Percentiles rank a stretch among this genome's conserved stretches.
These are phyloP conservation scores for Naegleria gruberi DNA, from an alignment of 208 protist genomes.

Conservation along the genomic window DNA sequence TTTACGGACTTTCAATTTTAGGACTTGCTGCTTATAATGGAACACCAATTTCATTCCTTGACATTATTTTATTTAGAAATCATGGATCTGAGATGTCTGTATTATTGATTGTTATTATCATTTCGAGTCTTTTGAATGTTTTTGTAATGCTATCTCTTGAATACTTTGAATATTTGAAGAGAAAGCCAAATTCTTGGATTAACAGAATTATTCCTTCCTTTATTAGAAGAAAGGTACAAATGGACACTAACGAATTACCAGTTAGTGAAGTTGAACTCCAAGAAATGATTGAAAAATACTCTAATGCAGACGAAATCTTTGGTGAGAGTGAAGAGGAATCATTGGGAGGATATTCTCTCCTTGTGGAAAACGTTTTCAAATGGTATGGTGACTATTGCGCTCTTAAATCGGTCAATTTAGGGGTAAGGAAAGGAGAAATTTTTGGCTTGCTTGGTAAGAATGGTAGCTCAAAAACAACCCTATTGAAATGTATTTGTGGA, in stretches of 20 bases:
- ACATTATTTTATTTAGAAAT: neutral
- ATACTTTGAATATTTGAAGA: neutral
- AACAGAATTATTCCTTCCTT: neutral
- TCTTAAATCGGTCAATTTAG: conserved; percentile 56
- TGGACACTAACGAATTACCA: neutral
- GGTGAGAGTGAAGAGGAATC: neutral
- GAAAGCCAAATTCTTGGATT: neutral
- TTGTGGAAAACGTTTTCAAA: neutral
- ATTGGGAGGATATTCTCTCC: neutral
- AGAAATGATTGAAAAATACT: neutral
- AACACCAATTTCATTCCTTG: neutral
- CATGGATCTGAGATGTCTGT: neutral
- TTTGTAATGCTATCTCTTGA: neutral
- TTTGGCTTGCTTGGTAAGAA: conserved; percentile 76
- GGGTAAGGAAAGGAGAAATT: conserved; percentile 58
- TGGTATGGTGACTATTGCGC: conserved; percentile 23
- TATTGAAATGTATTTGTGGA: conserved; percentile 64
- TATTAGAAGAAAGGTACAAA: neutral
- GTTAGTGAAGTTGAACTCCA: neutral
- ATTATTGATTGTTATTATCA: neutral
- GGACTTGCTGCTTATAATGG: neutral
- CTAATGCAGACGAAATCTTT: neutral
- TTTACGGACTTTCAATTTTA: conserved; percentile 4
- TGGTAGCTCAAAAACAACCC: conserved; percentile 70
- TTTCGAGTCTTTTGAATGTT: neutral